Evolutionary conservation across 768 basidiomycete genomes (phyloP).

Genomic region (Boletus tomentosulus): DNA sequence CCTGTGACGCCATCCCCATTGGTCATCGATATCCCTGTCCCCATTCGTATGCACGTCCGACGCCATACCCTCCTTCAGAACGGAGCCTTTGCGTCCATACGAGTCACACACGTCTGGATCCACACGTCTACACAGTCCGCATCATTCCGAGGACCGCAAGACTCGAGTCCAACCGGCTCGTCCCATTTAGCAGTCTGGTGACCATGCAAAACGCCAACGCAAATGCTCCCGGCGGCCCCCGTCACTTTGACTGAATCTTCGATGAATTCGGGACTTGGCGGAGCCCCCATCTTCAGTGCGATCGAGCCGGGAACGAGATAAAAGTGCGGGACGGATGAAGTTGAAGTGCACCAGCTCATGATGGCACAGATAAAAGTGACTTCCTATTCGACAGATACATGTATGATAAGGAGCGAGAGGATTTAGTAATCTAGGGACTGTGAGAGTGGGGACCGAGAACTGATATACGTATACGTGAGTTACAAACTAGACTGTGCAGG

Average conservation of each 20-base stretch:
- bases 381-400: slow-evolving; percentile 15
- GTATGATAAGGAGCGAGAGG: slow-evolving; percentile 7
- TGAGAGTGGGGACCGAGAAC: neutral
- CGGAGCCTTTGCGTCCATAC: no score
- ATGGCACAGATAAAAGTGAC: neutral
- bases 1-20: no score
- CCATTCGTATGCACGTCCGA: no score
- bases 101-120: no score
- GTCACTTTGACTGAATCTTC: neutral
- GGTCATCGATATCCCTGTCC: no score
- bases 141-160: neutral
- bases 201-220: neutral
- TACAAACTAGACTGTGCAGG: slow-evolving; percentile 10
- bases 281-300: neutral
- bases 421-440: slow-evolving; percentile 6
- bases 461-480: slow-evolving; percentile 4
- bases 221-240: neutral
- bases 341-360: neutral
- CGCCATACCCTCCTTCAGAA: no score
- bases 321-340: neutral
- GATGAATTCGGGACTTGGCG: neutral
- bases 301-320: neutral
- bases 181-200: neutral
- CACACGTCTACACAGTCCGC: neutral
- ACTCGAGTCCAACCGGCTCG: neutral